Percentiles rank a stretch among this genome's conserved stretches.
Conservation (phyloP, 768 basidiomycete species). For the Saitozyma podzolica region DNA sequence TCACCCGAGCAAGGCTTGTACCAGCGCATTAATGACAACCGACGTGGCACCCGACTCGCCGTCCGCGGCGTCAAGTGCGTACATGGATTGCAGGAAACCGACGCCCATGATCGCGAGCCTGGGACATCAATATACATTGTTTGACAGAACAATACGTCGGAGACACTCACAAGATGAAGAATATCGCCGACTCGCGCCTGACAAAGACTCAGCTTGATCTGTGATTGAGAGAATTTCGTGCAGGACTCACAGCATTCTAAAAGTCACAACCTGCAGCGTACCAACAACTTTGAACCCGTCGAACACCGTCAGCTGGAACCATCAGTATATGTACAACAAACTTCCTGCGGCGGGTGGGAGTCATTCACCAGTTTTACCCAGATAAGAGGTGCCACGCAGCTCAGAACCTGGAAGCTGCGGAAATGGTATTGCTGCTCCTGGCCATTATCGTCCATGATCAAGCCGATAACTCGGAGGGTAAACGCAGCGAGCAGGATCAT, state of each 20-base stretch:
- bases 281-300: constrained; percentile 60
- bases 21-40: constrained; percentile 68
- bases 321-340: constrained; percentile 1
- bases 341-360: not conserved
- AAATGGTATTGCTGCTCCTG: constrained; percentile 55
- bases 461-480: constrained; percentile 67
- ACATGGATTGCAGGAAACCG: constrained; percentile 83
- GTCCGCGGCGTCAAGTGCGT: constrained; percentile 88
- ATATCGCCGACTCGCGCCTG: constrained; percentile 78
- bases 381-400: constrained; percentile 82
- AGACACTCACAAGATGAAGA: constrained; percentile 68
- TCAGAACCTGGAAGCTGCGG: constrained; percentile 81
- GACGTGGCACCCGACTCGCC: constrained; percentile 61
- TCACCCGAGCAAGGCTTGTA: constrained; percentile 81
- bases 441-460: constrained; percentile 48
- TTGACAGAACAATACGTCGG: not conserved
- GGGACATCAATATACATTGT: not conserved
- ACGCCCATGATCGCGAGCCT: constrained; percentile 72
- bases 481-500: constrained; percentile 72
- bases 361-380: constrained; percentile 58
- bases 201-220: constrained; percentile 10
- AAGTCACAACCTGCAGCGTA: constrained; percentile 89
- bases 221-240: not conserved
- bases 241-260: constrained; percentile 68
- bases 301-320: constrained; percentile 45